Evolutionary conservation across 1,284 basidiomycete species (phyloP), one percentile per base, ranked within the genome.

Genomic region (Gomphus sp.): DNA sequence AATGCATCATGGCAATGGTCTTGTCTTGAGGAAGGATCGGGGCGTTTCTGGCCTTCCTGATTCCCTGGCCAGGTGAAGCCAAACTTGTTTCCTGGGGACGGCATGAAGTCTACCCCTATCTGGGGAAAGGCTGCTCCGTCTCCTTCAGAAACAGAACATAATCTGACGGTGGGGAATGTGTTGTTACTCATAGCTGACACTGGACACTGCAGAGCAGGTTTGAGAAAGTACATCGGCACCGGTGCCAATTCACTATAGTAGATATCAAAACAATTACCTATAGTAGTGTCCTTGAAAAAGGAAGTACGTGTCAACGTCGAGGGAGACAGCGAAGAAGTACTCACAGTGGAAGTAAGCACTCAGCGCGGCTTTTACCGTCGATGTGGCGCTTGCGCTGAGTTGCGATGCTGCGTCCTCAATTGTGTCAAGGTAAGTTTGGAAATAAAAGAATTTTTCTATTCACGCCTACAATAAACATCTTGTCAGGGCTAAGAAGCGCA

Each of bases 21-120:
- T 50, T 31, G 49, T 50, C 49, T 53, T 41, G 52, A 18, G 9
- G 52, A 14, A 52, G 12, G 14, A 36, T 53, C 36, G 9, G 25
- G 25, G 9, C 36, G 34, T 36, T 22, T 39, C 36, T 37, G 36
- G 25, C 25, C 12, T 3, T 41, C 18, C 39, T 39, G 52, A 22
- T 25, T 33, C 70, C 61, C 66, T 41, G 79, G 73, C 78, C 77
- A 80, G 25, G 78, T 74, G 56, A 81, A 68, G 10, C 73, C 74
- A 65, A 80, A 81, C 68, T 79, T 80, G 70, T 66, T 77, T 37
- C 12, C 34, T 10, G 52, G 31, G 39, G 73, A 68, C 31, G 72
- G 65, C 52, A 73, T 69, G 10, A 75, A 66, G 58, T 80, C 77
- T 28, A 76, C 70, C 2, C 74, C 67, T 11, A 68, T 61, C 43